Conservation (phyloP, 2,329 filamentous ascomycete genomes). For the Pseudogymnoascus sp. region DNA sequence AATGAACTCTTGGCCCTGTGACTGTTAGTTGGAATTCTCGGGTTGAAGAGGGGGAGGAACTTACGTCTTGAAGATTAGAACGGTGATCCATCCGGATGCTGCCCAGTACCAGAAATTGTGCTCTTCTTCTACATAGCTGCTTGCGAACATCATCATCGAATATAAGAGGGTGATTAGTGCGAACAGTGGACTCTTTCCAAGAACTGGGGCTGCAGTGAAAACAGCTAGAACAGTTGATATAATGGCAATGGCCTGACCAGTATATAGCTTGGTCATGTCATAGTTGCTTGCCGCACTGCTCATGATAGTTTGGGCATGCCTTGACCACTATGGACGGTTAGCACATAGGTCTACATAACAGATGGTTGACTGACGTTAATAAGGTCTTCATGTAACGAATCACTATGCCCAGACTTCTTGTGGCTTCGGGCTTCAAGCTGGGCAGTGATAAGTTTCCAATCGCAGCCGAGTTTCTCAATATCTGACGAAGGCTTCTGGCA, state of each 20-base stretch:
- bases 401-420: constrained; percentile 26
- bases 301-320: constrained; percentile 62
- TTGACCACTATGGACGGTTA: constrained; percentile 34
- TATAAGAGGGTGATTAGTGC: constrained; percentile 55
- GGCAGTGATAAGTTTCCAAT: constrained; percentile 47
- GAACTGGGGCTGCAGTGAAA: constrained; percentile 32
- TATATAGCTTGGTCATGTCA: constrained; percentile 57
- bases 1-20: constrained; percentile 19
- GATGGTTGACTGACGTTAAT: constrained; percentile 33
- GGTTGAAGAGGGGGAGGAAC: background rate
- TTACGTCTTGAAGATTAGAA: constrained; percentile 43
- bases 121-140: constrained; percentile 96
- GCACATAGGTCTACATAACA: background rate
- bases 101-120: constrained; percentile 99
- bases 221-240: constrained; percentile 31
- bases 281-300: constrained; percentile 92
- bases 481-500: constrained; percentile 22
- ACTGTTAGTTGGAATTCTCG: constrained; percentile 21
- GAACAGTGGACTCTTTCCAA: constrained; percentile 30
- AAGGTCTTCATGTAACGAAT: constrained; percentile 40
- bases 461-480: constrained; percentile 59
- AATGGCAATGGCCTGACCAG: constrained; percentile 38
- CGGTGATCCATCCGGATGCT: constrained; percentile 61
- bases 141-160: constrained; percentile 90
- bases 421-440: constrained; percentile 17